phyloP scores from a whole-genome alignment of 495 filamentous ascomycete species.

The Pyrenopolyporus hunteri region DNA sequence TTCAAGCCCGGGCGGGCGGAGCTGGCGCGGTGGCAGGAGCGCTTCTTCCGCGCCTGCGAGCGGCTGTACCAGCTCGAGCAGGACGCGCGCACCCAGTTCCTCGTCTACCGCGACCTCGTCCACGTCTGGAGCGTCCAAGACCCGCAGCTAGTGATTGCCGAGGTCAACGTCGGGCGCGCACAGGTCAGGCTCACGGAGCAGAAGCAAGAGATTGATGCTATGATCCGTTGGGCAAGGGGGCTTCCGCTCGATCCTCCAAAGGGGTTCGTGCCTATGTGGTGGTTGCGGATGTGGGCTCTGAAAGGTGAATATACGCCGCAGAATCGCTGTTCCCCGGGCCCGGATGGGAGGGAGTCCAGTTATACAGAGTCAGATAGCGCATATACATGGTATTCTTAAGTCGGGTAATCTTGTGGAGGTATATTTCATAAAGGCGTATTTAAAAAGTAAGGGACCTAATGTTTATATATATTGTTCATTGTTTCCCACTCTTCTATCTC shows the following conservation, averaged over 20 bases:
- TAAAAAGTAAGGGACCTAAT: no score
- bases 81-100: constrained; percentile 10
- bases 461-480: no score
- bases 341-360: no score
- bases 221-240: constrained; percentile 4
- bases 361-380: no score
- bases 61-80: constrained; percentile 4
- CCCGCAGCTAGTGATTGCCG: background rate
- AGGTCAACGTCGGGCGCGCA: constrained; percentile 57
- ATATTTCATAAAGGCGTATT: no score
- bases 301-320: background rate
- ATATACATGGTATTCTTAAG: no score
- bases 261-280: constrained; percentile 10
- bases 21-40: background rate
- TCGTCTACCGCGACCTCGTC: constrained; percentile 1
- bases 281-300: constrained; percentile 8
- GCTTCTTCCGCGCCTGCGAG: constrained; percentile 18
- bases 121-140: background rate
- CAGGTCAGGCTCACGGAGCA: constrained; percentile 54
- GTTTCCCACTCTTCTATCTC: no score
- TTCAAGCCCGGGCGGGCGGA: background rate
- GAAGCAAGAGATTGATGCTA: background rate
- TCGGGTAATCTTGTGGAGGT: no score
- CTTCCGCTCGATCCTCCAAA: background rate
- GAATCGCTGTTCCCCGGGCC: no score